A percentile compares a stretch with the other conserved stretches of the same genome.
Conservation (phyloP, 257 asterid species). For the Solanum pinnatisectum region DNA sequence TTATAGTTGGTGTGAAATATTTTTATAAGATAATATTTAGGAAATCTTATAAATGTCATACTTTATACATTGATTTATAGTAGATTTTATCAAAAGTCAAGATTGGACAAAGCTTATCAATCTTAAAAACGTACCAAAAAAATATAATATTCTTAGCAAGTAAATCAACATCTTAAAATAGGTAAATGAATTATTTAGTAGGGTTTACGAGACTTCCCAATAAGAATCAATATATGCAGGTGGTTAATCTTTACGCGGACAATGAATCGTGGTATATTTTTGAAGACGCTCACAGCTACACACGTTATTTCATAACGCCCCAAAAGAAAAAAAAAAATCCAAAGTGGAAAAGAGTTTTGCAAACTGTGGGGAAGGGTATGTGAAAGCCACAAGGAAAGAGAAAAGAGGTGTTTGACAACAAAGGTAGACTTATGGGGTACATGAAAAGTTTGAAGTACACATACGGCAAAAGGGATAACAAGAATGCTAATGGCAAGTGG, state of each 20-base stretch:
- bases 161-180: neutral
- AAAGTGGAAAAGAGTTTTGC: neutral
- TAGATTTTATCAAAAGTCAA: too few species aligned
- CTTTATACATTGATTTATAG: too few species aligned
- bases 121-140: neutral
- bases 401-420: neutral
- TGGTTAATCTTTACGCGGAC: neutral
- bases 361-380: neutral
- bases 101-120: neutral
- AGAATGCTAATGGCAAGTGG: neutral
- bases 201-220: neutral
- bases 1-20: neutral
- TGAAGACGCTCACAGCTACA: neutral
- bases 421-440: neutral
- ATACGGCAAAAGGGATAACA: too few species aligned
- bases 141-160: neutral
- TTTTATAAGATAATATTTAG: too few species aligned
- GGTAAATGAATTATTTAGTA: neutral
- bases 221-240: neutral
- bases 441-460: neutral
- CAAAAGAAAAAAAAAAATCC: neutral
- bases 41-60: too few species aligned
- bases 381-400: neutral
- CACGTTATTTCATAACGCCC: neutral
- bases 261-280: neutral